Percentiles rank a stretch among this genome's conserved stretches.
Evolutionary conservation across 805 yeast genomes (phyloP).

Genomic region (Teunomyces funiuensis): DNA sequence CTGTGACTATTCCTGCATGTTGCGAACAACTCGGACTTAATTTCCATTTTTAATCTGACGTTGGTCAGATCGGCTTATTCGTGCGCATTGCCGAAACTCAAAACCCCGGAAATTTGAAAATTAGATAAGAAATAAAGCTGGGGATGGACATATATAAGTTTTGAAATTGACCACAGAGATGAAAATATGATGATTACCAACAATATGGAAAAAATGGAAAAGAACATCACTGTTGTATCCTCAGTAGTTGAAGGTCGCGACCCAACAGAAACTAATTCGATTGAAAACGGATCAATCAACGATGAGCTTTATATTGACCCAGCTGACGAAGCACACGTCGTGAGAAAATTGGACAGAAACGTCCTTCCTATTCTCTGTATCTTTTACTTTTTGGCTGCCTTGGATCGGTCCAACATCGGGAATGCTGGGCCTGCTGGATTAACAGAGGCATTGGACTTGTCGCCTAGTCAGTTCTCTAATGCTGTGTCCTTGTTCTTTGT

Average conservation of each 20-base stretch:
- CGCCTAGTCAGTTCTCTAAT: slow-evolving; percentile 40
- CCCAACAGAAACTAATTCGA: background rate
- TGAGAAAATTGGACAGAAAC: slow-evolving; percentile 42
- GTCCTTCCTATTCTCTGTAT: slow-evolving; percentile 44
- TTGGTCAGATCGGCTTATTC: slow-evolving; percentile 1
- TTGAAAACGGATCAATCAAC: background rate
- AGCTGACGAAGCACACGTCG: slow-evolving; percentile 27
- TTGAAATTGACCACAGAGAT: background rate
- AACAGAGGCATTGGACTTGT: slow-evolving; percentile 37
- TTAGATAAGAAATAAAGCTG: background rate
- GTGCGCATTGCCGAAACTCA: background rate
- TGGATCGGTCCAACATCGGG: slow-evolving; percentile 60
- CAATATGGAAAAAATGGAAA: background rate
- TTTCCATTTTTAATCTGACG: background rate
- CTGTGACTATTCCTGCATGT: background rate
- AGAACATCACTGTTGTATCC: background rate
- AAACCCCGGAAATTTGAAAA: background rate
- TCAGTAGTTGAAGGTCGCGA: background rate
- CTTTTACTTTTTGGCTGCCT: slow-evolving; percentile 45
- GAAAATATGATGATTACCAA: background rate
- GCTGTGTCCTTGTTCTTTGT: slow-evolving; percentile 47
- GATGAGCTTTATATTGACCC: slow-evolving; percentile 17
- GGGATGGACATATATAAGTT: background rate
- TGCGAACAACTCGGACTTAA: background rate
- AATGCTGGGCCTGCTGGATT: slow-evolving; percentile 59